These are phyloP conservation scores for Crithidia brevicula DNA, from an alignment of 208 protist genomes.

Conservation along the genomic window DNA sequence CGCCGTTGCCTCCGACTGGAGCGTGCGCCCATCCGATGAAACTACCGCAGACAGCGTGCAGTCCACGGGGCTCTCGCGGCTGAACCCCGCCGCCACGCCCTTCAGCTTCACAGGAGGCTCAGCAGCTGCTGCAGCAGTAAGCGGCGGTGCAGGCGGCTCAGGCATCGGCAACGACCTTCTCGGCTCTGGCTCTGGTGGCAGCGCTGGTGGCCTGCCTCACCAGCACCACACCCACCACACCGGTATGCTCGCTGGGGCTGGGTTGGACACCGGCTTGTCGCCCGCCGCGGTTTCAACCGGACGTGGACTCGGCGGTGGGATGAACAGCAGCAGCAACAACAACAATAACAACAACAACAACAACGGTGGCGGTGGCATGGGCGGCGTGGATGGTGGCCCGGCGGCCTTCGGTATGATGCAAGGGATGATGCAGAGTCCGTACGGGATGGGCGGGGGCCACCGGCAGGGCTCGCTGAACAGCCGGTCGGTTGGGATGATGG, in stretches of 20 bases:
- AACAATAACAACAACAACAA: constrained; percentile 3
- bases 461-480: constrained; percentile 1
- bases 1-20: constrained; percentile 36
- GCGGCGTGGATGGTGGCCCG: constrained; percentile 25
- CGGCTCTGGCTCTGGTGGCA: neutral
- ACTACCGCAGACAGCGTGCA: constrained; percentile 7
- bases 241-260: constrained; percentile 2
- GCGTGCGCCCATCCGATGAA: constrained; percentile 37
- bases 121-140: neutral
- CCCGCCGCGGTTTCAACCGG: too few relatives aligned
- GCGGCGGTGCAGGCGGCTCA: neutral
- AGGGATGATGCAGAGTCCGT: constrained; percentile 27
- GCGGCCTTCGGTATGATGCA: constrained; percentile 28
- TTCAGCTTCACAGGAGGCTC: constrained; percentile 36
- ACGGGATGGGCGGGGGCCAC: constrained; percentile 22
- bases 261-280: constrained; percentile 14
- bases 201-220: neutral
- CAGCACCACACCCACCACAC: constrained; percentile 7
- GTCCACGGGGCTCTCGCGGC: constrained; percentile 22
- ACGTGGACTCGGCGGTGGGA: neutral
- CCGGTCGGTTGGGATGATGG: constrained; percentile 10
- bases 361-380: neutral
- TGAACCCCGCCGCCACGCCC: constrained; percentile 36
- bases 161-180: neutral
- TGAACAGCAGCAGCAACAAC: neutral